Percentiles rank a stretch among this genome's conserved stretches.
These are phyloP conservation scores for Hypoxylon sp. DNA, from an alignment of 2,329 filamentous ascomycete species.

Conservation along the genomic window DNA sequence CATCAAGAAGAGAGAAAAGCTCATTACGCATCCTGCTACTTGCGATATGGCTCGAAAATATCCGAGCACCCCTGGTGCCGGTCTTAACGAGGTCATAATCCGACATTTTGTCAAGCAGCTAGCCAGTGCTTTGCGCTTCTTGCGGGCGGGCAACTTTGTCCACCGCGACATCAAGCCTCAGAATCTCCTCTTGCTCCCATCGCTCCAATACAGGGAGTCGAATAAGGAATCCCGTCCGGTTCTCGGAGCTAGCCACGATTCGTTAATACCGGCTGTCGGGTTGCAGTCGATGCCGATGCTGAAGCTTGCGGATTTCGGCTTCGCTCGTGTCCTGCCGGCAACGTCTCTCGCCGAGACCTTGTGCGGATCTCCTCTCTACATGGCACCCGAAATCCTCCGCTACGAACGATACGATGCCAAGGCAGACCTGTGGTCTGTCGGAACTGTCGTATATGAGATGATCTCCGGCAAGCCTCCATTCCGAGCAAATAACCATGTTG, in stretches of 20 bases:
- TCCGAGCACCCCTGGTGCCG: conserved; percentile 80
- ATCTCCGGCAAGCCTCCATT: conserved; percentile 90
- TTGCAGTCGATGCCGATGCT: conserved; percentile 90
- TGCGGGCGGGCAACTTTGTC: conserved; percentile 84
- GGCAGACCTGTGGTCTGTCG: conserved; percentile 96
- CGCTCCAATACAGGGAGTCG: conserved; percentile 72
- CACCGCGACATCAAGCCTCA: conserved; percentile 98
- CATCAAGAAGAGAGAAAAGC: conserved; percentile 89
- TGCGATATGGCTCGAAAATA: conserved; percentile 94
- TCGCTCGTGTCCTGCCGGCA: conserved; percentile 87
- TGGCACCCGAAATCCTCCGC: conserved; percentile 96
- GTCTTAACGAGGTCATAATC: conserved; percentile 95
- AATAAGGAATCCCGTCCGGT: conserved; percentile 71
- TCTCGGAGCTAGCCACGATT: conserved; percentile 79
- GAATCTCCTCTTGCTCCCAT: conserved; percentile 89
- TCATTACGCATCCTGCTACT: conserved; percentile 80
- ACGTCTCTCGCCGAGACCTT: conserved; percentile 95
- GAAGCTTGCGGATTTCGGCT: conserved; percentile 98
- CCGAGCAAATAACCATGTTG: conserved; percentile 91
- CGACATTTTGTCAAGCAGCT: conserved; percentile 97
- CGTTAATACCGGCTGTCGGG: conserved; percentile 80
- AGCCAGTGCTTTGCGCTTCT: conserved; percentile 87
- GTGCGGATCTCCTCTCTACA: conserved; percentile 95
- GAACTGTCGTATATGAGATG: conserved; percentile 96
- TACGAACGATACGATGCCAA: conserved; percentile 98